phyloP scores from a whole-genome alignment of 306 rosid genomes.

The Malus sylvestris region DNA sequence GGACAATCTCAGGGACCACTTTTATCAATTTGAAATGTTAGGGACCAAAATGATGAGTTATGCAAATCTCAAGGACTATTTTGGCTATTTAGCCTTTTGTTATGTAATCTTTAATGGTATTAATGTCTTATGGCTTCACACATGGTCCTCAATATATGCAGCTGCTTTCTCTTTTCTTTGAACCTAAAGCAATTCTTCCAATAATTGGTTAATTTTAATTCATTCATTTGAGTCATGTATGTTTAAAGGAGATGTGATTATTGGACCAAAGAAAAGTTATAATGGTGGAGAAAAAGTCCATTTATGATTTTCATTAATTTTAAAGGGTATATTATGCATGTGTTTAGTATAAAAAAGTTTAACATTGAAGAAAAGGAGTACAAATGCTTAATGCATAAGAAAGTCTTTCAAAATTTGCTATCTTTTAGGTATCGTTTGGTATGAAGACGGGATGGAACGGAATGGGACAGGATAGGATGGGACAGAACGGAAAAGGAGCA shows the following conservation, averaged over 20 bases:
- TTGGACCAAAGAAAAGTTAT: not conserved
- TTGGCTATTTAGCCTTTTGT: not conserved
- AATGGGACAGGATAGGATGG: no score
- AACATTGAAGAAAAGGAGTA: conserved; percentile 14
- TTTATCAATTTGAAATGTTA: no score
- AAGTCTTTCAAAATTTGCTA: conserved; percentile 29
- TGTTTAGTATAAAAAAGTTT: conserved; percentile 17
- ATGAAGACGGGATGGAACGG: no score
- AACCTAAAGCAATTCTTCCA: not conserved
- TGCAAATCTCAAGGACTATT: no score
- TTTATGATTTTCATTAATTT: not conserved
- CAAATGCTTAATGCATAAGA: conserved; percentile 60
- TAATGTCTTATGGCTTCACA: conserved; percentile 5
- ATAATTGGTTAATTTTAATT: not conserved
- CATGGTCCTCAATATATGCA: not conserved
- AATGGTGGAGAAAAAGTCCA: not conserved
- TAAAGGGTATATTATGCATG: not conserved
- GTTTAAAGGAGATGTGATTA: not conserved
- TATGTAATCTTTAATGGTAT: not conserved
- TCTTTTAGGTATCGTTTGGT: not conserved
- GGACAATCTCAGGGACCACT: no score
- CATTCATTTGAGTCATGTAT: not conserved
- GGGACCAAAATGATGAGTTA: no score
- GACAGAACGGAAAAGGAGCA: no score
- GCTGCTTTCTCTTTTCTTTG: not conserved